These are phyloP conservation scores for Galerina marginata DNA, from an alignment of 768 basidiomycete species.

Conservation along the genomic window DNA sequence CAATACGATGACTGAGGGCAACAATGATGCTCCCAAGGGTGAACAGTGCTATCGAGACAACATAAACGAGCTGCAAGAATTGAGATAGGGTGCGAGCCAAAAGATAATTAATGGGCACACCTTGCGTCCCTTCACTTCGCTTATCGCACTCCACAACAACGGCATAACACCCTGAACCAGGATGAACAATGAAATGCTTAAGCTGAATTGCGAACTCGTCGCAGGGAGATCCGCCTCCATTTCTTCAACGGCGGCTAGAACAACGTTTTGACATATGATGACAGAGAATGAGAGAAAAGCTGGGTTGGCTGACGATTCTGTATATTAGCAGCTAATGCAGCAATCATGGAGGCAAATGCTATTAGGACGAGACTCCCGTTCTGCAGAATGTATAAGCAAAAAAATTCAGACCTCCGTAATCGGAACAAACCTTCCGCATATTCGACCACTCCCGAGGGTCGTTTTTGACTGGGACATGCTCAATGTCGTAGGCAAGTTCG, in stretches of 20 bases:
- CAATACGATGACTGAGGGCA: constrained; percentile 52
- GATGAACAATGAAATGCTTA: constrained; percentile 75
- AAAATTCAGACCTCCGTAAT: neutral
- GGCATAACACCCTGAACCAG: constrained; percentile 73
- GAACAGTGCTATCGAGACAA: constrained; percentile 56
- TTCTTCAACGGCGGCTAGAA: constrained; percentile 62
- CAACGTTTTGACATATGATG: neutral
- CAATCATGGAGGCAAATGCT: constrained; percentile 59
- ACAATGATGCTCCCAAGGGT: constrained; percentile 59
- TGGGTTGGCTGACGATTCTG: constrained; percentile 59
- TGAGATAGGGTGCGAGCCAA: neutral
- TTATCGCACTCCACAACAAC: constrained; percentile 68
- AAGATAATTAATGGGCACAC: constrained; percentile 35
- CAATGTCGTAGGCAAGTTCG: constrained; percentile 42
- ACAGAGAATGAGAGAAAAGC: neutral
- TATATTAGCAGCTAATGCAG: constrained; percentile 62
- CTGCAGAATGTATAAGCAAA: constrained; percentile 28
- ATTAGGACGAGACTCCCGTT: constrained; percentile 52
- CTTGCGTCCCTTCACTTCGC: constrained; percentile 80
- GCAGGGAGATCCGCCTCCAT: constrained; percentile 68
- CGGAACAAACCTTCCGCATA: constrained; percentile 53
- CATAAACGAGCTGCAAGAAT: constrained; percentile 51
- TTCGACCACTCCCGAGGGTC: constrained; percentile 68
- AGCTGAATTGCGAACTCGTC: constrained; percentile 63
- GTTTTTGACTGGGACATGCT: constrained; percentile 58